phyloP scores from a whole-genome alignment of 805 yeast species.

The Cyberlindnera mycetangii region DNA sequence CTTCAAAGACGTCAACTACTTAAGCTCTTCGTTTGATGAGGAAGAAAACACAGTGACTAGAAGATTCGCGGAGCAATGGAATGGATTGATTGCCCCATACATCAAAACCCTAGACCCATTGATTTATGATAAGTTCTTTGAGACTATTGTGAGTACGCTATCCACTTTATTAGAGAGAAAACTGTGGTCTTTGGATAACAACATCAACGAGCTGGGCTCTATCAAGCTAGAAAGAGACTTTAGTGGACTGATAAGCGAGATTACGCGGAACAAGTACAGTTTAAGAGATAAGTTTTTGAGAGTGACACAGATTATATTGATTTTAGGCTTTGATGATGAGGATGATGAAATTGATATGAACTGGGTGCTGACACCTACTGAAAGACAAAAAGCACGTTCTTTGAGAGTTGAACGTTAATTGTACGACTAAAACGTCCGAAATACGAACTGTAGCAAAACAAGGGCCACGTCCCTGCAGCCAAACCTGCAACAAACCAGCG shows the following conservation, averaged over 20 bases:
- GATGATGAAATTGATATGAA: conserved; percentile 48
- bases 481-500: too few relatives aligned
- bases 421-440: conserved; percentile 11
- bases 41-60: conserved; percentile 36
- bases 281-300: conserved; percentile 75
- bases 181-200: conserved; percentile 61
- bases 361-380: conserved; percentile 80
- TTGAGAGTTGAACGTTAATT: conserved; percentile 44
- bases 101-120: conserved; percentile 51
- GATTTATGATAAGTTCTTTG: conserved; percentile 48
- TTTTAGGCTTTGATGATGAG: conserved; percentile 78
- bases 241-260: conserved; percentile 66
- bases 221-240: conserved; percentile 80
- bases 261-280: conserved; percentile 69
- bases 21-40: conserved; percentile 30
- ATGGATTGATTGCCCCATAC: conserved; percentile 60
- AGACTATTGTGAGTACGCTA: conserved; percentile 49
- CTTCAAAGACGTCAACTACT: conserved; percentile 28
- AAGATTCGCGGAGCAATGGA: conserved; percentile 65
- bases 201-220: conserved; percentile 80
- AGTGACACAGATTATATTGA: conserved; percentile 79
- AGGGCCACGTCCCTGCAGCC: too few relatives aligned
- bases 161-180: conserved; percentile 61
- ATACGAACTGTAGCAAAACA: too few relatives aligned
- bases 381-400: conserved; percentile 59